Percentiles rank a stretch among this genome's conserved stretches.
Evolutionary conservation across 2,329 filamentous ascomycete species (phyloP).

Genomic region (Diaporthe ilicicola): DNA sequence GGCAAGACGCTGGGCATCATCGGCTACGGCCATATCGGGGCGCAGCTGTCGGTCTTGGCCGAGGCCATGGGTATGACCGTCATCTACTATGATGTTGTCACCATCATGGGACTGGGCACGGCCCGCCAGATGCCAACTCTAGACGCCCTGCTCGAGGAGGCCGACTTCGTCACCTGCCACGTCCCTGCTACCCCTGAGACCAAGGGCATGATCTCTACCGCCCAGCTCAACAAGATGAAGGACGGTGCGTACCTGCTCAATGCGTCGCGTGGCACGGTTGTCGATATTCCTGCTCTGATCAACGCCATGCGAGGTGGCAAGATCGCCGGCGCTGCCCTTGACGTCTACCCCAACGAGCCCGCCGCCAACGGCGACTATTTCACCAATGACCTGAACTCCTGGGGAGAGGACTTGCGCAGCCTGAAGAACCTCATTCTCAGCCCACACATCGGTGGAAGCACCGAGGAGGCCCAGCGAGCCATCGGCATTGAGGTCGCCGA

Average conservation of each 20-base stretch:
- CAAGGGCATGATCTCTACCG: constrained; percentile 85
- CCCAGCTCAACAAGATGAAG: constrained; percentile 89
- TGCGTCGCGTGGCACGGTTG: constrained; percentile 90
- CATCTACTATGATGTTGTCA: constrained; percentile 95
- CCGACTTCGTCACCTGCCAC: constrained; percentile 94
- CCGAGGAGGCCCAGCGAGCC: constrained; percentile 94
- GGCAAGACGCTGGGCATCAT: constrained; percentile 97
- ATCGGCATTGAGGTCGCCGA: constrained; percentile 94
- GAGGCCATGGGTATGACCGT: constrained; percentile 99
- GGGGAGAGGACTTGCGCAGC: constrained; percentile 83
- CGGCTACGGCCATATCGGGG: constrained; percentile 97
- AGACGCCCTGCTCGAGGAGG: constrained; percentile 76
- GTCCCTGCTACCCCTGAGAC: constrained; percentile 95
- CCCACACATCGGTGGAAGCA: constrained; percentile 96
- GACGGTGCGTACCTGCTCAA: constrained; percentile 94
- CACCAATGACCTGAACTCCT: constrained; percentile 81
- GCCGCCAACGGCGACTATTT: constrained; percentile 96
- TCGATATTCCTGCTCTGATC: constrained; percentile 92
- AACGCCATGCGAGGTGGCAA: constrained; percentile 86
- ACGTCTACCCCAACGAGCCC: constrained; percentile 95
- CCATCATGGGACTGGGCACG: constrained; percentile 92
- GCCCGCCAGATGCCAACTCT: constrained; percentile 83
- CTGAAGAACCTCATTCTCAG: constrained; percentile 95
- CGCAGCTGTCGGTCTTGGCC: constrained; percentile 92
- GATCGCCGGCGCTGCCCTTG: constrained; percentile 91